Evolutionary conservation across 1,139 yeast genomes (phyloP), one percentile per base, ranked within the genome.

Genomic region (Debaryomycetaceae sp.): DNA sequence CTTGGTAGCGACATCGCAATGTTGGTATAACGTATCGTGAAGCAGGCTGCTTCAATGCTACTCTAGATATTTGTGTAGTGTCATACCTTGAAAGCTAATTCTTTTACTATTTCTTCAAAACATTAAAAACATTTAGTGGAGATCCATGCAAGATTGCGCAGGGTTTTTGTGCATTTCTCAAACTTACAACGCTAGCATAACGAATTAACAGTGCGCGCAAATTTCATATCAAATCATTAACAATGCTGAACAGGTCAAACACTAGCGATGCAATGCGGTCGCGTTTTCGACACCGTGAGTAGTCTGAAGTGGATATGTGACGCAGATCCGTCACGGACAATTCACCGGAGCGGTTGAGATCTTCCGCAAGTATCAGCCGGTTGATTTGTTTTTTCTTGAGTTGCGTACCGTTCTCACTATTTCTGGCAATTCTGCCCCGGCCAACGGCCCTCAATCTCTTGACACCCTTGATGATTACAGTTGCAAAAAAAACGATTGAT

Each of bases 241-340:
- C 41, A 18, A 55, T 42, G 34, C 54, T 46, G 26, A 51, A 42
- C 13, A 45, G 31, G 32, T 56, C 62, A 32, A 55, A 53, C 27
- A 45, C 46, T 22, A 54, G 37, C 1, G 62, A 53, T 4, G 57
- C 40, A 11, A 51, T 34, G 38, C 58, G 38, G 15, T 40, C 34
- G 29, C 37, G 30, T 23, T 38, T 30, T 13, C 25, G 28, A n/a
- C 26, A 14, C 7, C 19, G 25, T 18, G 27, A 7, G 18, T 11
- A 23, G 14, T 16, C 27, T 22, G 16, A 34, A 32, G 13, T 22
- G 18, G 26, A 11, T 6, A 24, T 24, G 12, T 16, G 7, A 10
- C 16, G 6, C 14, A 14, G 18, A 15, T 8, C 18, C 11, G 14
- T 24, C 12, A 10, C 8, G 6, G 20, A 18, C 13, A 13, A 6